Evolutionary conservation across 495 filamentous ascomycete species (phyloP), one percentile per base, ranked within the genome.

Genomic region (Aspergillus cristatus): DNA sequence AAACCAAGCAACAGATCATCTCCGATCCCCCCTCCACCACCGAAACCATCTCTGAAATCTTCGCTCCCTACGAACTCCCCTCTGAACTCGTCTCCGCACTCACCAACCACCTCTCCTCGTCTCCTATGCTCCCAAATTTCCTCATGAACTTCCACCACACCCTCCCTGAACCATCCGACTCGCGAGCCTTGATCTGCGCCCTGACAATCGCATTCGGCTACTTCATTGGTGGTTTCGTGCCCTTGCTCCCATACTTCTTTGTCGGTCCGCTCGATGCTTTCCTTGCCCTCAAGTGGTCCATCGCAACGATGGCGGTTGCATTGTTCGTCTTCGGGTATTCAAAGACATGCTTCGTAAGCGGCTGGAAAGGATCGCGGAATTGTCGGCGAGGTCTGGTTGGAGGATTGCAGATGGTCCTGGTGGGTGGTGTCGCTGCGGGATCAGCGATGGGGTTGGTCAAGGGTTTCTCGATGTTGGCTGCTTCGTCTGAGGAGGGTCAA

Each of bases 171-270:
- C 74, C 74, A 0, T 67, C 68, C 1, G 61, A 50, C 7, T 69
- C 67, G 2, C 64, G 74, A 5, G 70, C 76, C 26, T 60, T 73
- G 16, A 73, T 70, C n/a, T 81, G 77, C 42, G 70, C 73, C 34
- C 42, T 77, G 11, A 81, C 78, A 0, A 79, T 89, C 34, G 76
- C 81, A 0, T 42, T 80, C 6, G 81, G 79, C 6, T 89, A 89
- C 55, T 75, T 86, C 43, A 54, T 87, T 35, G 84, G 82, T 17
- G 84, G 84, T 1, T 70, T 83, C 16, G 58, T 87, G 0, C 82
- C 82, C 8, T 56, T 88, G 6, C 50, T 85, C n/a, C 84, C 83
- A 3, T 89, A 89, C 53, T 80, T 89, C 48, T 82, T 81, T 42
- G 77, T 86, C 24, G 62, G 64, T 0, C 57, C 58, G 8, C 22